Conservation (phyloP, 352 stramenopile species). For the Pythium sp. region DNA sequence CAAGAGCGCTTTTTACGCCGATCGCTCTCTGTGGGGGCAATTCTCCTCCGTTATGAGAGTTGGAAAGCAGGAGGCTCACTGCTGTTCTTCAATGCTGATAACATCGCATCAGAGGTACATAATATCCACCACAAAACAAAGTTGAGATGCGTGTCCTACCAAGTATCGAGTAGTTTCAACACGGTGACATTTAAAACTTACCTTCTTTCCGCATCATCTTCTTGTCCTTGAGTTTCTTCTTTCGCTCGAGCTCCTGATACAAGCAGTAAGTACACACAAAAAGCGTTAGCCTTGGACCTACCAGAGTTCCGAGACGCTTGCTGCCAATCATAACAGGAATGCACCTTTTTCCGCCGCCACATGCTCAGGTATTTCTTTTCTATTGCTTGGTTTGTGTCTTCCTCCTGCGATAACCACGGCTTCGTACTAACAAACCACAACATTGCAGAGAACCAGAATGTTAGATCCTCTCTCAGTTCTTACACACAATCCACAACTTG, state of each 20-base stretch:
- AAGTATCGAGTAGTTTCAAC: not conserved
- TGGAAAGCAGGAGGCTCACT: conserved; percentile 7
- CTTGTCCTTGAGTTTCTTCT: conserved; percentile 73
- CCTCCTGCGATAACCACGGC: conserved; percentile 54
- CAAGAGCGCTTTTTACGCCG: not conserved
- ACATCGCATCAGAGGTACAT: not conserved
- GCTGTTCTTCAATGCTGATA: conserved; percentile 6
- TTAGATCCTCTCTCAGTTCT: not conserved
- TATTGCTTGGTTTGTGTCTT: conserved; percentile 40
- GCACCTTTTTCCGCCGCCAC: conserved; percentile 67
- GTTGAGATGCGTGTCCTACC: not conserved
- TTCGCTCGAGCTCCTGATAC: conserved; percentile 56
- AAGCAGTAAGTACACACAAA: not conserved
- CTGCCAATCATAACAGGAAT: not conserved
- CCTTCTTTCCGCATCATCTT: conserved; percentile 66
- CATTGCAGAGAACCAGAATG: not conserved
- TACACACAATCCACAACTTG: not conserved
- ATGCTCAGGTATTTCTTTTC: conserved; percentile 60
- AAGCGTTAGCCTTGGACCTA: not conserved
- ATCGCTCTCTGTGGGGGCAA: not conserved
- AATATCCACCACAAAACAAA: not conserved
- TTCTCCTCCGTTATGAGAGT: conserved; percentile 8
- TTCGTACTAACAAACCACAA: conserved; percentile 36
- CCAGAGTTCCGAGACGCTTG: not conserved
- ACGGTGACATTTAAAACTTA: conserved; percentile 5